Evolutionary conservation across 2,329 filamentous ascomycete genomes (phyloP), one percentile per base, ranked within the genome.

Genomic region (Diaporthe destruens): DNA sequence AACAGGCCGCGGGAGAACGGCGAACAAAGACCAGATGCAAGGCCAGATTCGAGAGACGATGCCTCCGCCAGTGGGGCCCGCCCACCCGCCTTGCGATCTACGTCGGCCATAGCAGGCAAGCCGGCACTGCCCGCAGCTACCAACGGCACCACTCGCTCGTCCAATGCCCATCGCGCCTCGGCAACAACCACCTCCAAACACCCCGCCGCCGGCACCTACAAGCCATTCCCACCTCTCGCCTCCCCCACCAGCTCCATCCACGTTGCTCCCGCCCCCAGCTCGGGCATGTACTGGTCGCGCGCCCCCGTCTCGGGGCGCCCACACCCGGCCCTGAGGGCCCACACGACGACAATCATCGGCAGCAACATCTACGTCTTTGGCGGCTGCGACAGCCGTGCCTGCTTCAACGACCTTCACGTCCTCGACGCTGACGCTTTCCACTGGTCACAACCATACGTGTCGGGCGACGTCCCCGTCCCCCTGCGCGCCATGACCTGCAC

Each of bases 401-500:
- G 91, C 81, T 93, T 93, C 82, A 92, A 92, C 80, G 89, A 91
- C 77, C 81, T 93, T 56, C 92, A 92, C 78, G 89, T 93, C 20
- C 83, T 93, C 67, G 91, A 93, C 78, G 90, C 90, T 61, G 91
- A 93, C 81, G 87, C 90, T 39, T 93, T 92, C 80, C 88, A 92
- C 81, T 93, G 91, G 90, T 91, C 89, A 42, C 84, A 85, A 72
- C 91, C 91, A n/a, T 84, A 87, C 75, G 89, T 92, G 34, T 86
- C 87, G 14, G 91, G 91, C 74, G 90, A 92, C 14, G 85, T 91
- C 8, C 91, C 91, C 16, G 85, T 89, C 71, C 90, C 91, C 18
- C 82, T 93, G 74, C 86, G 91, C 51, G 91, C 91, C 76, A 93
- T 93, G 91, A 93, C 91, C 7, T 92, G 90, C 78, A 93, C 91